A percentile compares a stretch with the other conserved stretches of the same genome.
These are phyloP conservation scores for Candida nitratophila DNA, from an alignment of 805 yeast genomes.

Conservation along the genomic window DNA sequence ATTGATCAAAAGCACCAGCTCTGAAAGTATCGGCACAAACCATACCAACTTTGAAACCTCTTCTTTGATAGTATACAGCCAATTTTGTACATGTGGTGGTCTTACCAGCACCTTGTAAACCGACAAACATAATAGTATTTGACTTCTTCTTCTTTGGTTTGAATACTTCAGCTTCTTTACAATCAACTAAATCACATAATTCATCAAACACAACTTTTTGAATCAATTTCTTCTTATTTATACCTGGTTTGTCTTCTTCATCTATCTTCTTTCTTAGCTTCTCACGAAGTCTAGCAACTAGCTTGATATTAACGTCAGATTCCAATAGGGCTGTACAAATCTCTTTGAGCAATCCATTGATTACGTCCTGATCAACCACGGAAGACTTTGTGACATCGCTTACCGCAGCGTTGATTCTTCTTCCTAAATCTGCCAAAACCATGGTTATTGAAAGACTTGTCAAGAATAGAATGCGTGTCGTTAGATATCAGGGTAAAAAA, in stretches of 20 bases:
- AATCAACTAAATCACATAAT: slow-evolving; percentile 78
- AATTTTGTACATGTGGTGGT: slow-evolving; percentile 96
- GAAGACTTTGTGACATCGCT: slow-evolving; percentile 53
- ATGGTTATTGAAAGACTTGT: too few species aligned
- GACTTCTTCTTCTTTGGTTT: slow-evolving; percentile 80
- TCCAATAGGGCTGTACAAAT: slow-evolving; percentile 86
- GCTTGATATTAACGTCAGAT: slow-evolving; percentile 85
- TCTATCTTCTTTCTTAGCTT: slow-evolving; percentile 56
- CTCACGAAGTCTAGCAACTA: slow-evolving; percentile 72
- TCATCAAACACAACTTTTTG: slow-evolving; percentile 96
- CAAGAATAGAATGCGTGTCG: background rate
- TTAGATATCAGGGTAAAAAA: too few species aligned
- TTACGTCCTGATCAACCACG: slow-evolving; percentile 50
- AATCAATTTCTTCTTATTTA: slow-evolving; percentile 68
- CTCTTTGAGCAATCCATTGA: slow-evolving; percentile 74
- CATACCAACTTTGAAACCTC: slow-evolving; percentile 91
- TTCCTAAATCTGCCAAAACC: slow-evolving; percentile 78
- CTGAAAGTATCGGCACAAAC: slow-evolving; percentile 99
- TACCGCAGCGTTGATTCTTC: slow-evolving; percentile 69
- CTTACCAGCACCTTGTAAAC: slow-evolving; percentile 98
- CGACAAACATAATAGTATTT: slow-evolving; percentile 93
- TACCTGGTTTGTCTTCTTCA: slow-evolving; percentile 43
- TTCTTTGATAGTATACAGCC: slow-evolving; percentile 87
- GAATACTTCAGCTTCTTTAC: slow-evolving; percentile 36
- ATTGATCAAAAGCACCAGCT: slow-evolving; percentile 99